phyloP scores from a whole-genome alignment of 345 rosid genomes.

The Aquilaria malaccensis region DNA sequence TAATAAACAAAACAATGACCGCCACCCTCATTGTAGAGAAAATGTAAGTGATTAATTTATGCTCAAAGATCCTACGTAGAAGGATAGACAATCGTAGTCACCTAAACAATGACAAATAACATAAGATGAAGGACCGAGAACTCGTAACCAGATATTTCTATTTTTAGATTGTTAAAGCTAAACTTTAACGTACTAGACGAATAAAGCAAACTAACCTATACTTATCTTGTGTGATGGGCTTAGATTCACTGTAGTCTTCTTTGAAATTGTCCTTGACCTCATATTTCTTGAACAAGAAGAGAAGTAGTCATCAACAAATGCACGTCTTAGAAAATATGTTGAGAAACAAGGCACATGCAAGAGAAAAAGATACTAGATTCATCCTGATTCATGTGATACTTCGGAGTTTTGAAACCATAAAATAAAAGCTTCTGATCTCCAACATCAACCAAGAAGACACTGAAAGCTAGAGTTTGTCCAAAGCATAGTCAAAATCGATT shows the following conservation, averaged over 20 bases:
- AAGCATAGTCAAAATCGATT: constrained; percentile 1
- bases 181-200: not conserved
- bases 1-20: too few species aligned
- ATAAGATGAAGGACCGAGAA: too few species aligned
- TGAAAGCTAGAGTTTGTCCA: constrained; percentile 51
- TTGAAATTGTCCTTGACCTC: constrained; percentile 9
- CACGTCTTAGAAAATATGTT: too few species aligned
- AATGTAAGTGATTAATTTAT: constrained; percentile 7
- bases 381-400: constrained; percentile 32
- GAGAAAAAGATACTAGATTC: constrained; percentile 28
- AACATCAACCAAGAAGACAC: constrained; percentile 55
- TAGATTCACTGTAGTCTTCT: too few species aligned
- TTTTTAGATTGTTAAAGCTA: too few species aligned
- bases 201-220: constrained; percentile 34
- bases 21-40: too few species aligned
- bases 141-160: too few species aligned
- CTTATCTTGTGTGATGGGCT: constrained; percentile 62
- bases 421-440: constrained; percentile 19
- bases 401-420: constrained; percentile 21
- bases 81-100: too few species aligned
- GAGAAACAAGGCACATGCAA: not conserved
- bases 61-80: too few species aligned
- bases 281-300: constrained; percentile 13
- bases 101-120: too few species aligned
- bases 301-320: not conserved